Evolutionary conservation across 805 yeast genomes (phyloP), one percentile per base, ranked within the genome.

Genomic region (Zygoascus flipseniorum): DNA sequence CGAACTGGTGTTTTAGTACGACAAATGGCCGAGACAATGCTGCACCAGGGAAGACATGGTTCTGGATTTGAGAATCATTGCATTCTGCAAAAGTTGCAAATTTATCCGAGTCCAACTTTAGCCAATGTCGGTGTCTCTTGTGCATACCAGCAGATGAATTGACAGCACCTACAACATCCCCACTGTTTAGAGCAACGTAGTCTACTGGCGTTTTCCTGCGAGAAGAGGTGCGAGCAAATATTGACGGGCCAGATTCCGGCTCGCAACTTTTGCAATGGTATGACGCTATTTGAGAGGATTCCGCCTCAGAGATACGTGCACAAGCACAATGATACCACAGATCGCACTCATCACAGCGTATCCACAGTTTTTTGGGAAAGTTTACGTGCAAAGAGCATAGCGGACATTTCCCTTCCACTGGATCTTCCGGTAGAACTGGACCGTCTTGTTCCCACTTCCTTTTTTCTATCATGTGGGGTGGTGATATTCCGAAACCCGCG

Each of bases 131-230:
- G 31, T 62, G 56, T 42, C 23, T 42, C 16, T 35, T 35, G 16
- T 8, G 52, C 80, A 82, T 1, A 81, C 83, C 62, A 86, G 95
- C 9, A 78, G 76, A 60, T 79, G 79, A 32, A 74, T 16, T 42
- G 26, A 16, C 72, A 4, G 77, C 69, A 3, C 78, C 76, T 55
- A 69, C 28, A 52, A 74, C 53, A 39, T 81, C 84, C 5, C 96
- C 95, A 52, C 82, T 84, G 64, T 89, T 79, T 60, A 89, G 71
- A 0, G 95, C 93, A 9, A 80, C 82, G 62, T 89, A 89, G 64
- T 89, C 95, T 46, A 89, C 77, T 51, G 74, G 74, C n/a, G 72
- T 68, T 43, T 72, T 70, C 14, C 76, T 69, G 20, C 96, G 70
- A 44, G 75, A 71, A 53, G 87, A 82, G 41, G 73, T 73, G 42